Percentiles rank a stretch among this genome's conserved stretches.
Conservation (phyloP, 78 protist genomes). For the Diacronema lutheri region DNA sequence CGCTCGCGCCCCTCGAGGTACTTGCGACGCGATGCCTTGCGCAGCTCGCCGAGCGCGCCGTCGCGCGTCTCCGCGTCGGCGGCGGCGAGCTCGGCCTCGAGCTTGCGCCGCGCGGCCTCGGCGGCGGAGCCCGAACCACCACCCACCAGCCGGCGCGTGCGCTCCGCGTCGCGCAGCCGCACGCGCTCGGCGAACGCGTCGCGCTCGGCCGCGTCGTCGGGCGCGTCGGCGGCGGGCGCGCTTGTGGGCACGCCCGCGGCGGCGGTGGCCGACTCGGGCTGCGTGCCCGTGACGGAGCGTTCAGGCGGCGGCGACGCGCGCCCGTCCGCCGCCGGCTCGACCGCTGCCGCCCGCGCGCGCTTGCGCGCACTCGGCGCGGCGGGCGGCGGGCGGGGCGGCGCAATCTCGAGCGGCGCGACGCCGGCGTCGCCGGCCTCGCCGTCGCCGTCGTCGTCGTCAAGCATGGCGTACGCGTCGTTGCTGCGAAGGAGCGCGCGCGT, state of each 20-base stretch:
- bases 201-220: slow-evolving; percentile 18
- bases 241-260: background rate
- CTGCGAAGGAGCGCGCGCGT: background rate
- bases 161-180: slow-evolving; percentile 23
- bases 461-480: slow-evolving; percentile 3
- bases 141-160: background rate
- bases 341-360: too few relatives aligned
- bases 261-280: background rate
- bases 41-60: slow-evolving; percentile 15
- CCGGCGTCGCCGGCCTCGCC: background rate
- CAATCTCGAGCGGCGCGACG: background rate
- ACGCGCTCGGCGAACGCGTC: slow-evolving; percentile 52
- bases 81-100: background rate
- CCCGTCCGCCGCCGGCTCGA: background rate
- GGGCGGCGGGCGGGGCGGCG: background rate
- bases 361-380: background rate
- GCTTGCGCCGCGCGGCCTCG: background rate
- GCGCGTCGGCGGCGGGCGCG: background rate
- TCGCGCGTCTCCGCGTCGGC: background rate
- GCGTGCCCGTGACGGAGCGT: background rate
- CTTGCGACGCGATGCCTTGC: slow-evolving; percentile 7
- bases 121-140: too few relatives aligned
- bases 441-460: slow-evolving; percentile 28
- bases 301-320: background rate
- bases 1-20: slow-evolving; percentile 32